Conservation (phyloP, 495 filamentous ascomycete genomes). For the Schizothecium vesticola region DNA sequence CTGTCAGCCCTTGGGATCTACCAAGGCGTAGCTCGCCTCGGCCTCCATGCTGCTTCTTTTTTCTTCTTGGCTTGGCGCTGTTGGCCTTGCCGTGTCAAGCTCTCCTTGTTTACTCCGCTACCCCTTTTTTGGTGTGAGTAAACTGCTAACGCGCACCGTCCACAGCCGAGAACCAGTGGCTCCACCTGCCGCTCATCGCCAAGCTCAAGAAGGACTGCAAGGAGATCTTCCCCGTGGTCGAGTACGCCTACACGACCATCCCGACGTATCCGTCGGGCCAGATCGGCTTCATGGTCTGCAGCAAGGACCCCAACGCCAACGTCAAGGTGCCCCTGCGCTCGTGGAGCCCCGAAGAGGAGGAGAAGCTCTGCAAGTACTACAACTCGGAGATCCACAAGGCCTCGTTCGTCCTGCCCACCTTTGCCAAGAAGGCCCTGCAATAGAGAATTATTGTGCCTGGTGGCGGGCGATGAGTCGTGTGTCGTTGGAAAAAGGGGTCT, state of each 20-base stretch:
- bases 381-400: constrained; percentile 92
- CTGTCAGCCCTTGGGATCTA: constrained; percentile 25
- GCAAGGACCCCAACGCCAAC: constrained; percentile 81
- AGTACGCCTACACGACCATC: constrained; percentile 99
- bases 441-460: constrained; percentile 19
- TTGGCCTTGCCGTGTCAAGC: constrained; percentile 6
- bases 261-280: constrained; percentile 98
- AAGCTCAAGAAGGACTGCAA: constrained; percentile 92
- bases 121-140: not conserved
- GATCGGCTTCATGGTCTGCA: constrained; percentile 99
- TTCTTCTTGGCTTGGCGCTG: constrained; percentile 3
- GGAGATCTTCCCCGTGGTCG: constrained; percentile 93
- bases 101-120: not conserved
- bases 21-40: constrained; percentile 30
- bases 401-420: constrained; percentile 86
- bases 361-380: constrained; percentile 89
- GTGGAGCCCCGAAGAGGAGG: constrained; percentile 83
- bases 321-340: constrained; percentile 74
- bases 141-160: constrained; percentile 25
- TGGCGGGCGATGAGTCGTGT: not conserved
- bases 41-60: constrained; percentile 16
- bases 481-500: not conserved
- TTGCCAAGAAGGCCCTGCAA: constrained; percentile 73
- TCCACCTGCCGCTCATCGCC: constrained; percentile 85
- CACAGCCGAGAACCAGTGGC: constrained; percentile 97